Evolutionary conservation across 148 eudicot genomes (phyloP).

Genomic region (Suaeda aralocaspica): DNA sequence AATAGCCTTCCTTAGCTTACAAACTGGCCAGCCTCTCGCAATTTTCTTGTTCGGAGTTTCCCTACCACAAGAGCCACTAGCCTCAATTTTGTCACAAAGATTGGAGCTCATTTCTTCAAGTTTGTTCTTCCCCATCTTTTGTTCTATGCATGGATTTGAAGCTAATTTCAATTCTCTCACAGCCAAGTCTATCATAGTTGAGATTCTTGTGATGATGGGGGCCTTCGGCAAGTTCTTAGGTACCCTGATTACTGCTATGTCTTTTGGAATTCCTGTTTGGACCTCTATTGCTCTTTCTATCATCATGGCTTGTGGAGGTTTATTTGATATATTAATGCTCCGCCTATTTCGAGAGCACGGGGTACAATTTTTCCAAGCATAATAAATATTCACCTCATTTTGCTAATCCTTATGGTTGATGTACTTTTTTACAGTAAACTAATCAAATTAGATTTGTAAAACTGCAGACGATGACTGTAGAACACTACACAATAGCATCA

Average conservation of each 20-base stretch:
- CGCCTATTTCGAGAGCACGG: neutral
- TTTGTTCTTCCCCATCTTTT: conserved; percentile 17
- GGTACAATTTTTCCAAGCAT: neutral
- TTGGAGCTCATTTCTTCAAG: conserved; percentile 8
- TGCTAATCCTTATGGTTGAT: too few species aligned
- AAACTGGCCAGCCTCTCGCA: neutral
- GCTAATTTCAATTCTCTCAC: neutral
- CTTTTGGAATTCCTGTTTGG: too few species aligned
- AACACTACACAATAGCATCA: conserved; percentile 6
- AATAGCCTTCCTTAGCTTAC: neutral
- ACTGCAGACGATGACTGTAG: neutral
- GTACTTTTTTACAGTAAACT: too few species aligned
- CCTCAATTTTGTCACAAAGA: neutral
- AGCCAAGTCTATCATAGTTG: neutral
- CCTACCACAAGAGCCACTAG: conserved; percentile 26
- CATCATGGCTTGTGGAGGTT: conserved; percentile 14
- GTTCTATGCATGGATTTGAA: conserved; percentile 13
- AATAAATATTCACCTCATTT: too few species aligned
- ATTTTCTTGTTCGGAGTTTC: conserved; percentile 14
- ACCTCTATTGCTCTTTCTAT: too few species aligned
- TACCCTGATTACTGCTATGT: neutral
- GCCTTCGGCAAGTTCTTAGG: conserved; percentile 19
- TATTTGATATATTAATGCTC: conserved; percentile 12
- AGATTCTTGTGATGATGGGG: neutral
- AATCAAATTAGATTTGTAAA: neutral